phyloP scores from a whole-genome alignment of 2,329 filamentous ascomycete species.

The Aspergillus vadensis region DNA sequence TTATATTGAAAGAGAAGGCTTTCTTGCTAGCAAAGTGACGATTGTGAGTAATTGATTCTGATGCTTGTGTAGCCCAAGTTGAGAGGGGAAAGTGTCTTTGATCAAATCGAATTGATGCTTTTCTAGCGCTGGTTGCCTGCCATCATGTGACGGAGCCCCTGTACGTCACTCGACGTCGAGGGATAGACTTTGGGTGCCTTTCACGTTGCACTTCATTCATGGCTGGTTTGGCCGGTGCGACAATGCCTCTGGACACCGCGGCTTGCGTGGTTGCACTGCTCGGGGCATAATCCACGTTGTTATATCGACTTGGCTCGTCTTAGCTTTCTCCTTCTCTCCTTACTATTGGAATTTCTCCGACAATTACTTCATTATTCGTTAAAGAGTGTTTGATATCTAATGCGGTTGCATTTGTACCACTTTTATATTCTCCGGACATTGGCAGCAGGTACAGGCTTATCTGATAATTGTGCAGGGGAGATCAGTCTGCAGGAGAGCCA shows the following conservation, averaged over 20 bases:
- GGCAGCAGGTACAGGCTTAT: neutral
- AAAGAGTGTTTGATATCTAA: no score
- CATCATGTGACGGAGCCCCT: neutral
- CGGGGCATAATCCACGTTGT: neutral
- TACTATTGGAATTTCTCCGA: neutral
- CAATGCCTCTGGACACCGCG: neutral
- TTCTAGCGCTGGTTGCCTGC: neutral
- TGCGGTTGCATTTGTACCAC: neutral
- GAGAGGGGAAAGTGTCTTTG: neutral
- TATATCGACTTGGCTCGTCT: neutral
- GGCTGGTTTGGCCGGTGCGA: neutral
- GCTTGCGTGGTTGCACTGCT: neutral
- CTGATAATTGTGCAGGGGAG: neutral
- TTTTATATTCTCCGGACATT: neutral
- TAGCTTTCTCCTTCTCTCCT: neutral
- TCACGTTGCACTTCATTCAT: neutral
- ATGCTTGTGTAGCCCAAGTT: neutral
- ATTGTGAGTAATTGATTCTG: neutral
- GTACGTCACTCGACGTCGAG: neutral
- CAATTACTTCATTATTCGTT: neutral
- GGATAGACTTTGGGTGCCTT: neutral
- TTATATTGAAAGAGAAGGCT: neutral
- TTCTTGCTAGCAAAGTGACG: neutral
- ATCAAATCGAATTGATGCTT: neutral
- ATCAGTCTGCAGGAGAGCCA: neutral